These are phyloP conservation scores for Symbiodinium pilosum DNA, from an alignment of 73 alveolate genomes.

Conservation along the genomic window DNA sequence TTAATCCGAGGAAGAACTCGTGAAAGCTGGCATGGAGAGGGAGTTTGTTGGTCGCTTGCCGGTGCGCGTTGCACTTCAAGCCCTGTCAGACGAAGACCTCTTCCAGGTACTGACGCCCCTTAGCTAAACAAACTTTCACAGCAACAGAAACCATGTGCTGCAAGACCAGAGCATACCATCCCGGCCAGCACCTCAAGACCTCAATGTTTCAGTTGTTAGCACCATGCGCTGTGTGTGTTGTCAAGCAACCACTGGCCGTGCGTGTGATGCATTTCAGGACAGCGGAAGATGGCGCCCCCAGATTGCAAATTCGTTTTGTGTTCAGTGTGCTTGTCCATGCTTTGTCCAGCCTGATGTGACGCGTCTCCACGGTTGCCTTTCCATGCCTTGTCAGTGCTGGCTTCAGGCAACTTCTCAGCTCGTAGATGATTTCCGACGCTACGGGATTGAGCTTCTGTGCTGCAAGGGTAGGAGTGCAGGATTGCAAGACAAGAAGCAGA, in stretches of 20 bases:
- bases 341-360: no score
- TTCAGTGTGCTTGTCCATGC: no score
- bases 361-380: no score
- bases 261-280: no score
- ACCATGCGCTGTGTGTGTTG: no score
- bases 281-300: slow-evolving; percentile 87
- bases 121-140: background rate
- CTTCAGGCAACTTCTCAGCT: slow-evolving; percentile 76
- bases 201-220: no score
- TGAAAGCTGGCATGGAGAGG: slow-evolving; percentile 90
- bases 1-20: slow-evolving; percentile 27
- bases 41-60: slow-evolving; percentile 90
- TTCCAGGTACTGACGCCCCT: slow-evolving; percentile 79
- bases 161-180: no score
- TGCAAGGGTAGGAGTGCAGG: background rate
- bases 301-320: no score
- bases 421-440: slow-evolving; percentile 79
- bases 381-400: background rate
- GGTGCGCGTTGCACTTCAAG: slow-evolving; percentile 83
- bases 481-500: no score
- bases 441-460: slow-evolving; percentile 41
- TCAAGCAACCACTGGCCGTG: no score
- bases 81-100: slow-evolving; percentile 62
- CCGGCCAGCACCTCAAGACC: background rate
- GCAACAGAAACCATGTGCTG: no score